Evolutionary conservation across 768 basidiomycete genomes (phyloP).

Genomic region (Boletellus ananas): DNA sequence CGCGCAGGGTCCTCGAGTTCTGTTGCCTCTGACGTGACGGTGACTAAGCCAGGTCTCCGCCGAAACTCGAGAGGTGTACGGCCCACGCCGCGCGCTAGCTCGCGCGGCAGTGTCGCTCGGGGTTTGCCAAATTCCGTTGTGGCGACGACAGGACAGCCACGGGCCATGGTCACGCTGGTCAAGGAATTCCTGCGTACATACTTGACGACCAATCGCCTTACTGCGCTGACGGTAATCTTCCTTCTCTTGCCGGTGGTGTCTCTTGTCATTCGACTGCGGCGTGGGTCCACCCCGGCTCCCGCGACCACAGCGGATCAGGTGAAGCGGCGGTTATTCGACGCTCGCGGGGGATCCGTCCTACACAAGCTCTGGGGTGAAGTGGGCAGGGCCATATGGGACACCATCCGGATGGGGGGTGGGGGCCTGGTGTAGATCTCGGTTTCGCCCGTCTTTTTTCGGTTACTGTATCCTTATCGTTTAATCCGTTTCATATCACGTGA

Average conservation of each 20-base stretch:
- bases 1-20: conserved; percentile 23
- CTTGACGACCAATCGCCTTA: conserved; percentile 43
- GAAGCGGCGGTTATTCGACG: conserved; percentile 47
- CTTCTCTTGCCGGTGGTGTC: conserved; percentile 42
- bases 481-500: conserved; percentile 17
- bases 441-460: not conserved
- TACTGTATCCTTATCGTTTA: conserved; percentile 17
- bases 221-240: conserved; percentile 42
- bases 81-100: conserved; percentile 8
- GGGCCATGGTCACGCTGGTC: conserved; percentile 38
- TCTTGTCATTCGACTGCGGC: conserved; percentile 49
- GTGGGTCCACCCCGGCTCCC: conserved; percentile 27
- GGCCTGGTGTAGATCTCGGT: conserved; percentile 52
- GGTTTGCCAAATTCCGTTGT: conserved; percentile 8
- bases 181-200: conserved; percentile 48
- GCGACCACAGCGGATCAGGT: conserved; percentile 53
- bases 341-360: conserved; percentile 35
- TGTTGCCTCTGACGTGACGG: conserved; percentile 22
- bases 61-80: conserved; percentile 5
- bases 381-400: conserved; percentile 55
- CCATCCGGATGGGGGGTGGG: conserved; percentile 72
- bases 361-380: conserved; percentile 49
- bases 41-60: conserved; percentile 18
- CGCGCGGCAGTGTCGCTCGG: conserved; percentile 16
- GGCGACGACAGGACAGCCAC: conserved; percentile 16